Evolutionary conservation across 306 rosid species (phyloP).

Genomic region (Glycyrrhiza uralensis): DNA sequence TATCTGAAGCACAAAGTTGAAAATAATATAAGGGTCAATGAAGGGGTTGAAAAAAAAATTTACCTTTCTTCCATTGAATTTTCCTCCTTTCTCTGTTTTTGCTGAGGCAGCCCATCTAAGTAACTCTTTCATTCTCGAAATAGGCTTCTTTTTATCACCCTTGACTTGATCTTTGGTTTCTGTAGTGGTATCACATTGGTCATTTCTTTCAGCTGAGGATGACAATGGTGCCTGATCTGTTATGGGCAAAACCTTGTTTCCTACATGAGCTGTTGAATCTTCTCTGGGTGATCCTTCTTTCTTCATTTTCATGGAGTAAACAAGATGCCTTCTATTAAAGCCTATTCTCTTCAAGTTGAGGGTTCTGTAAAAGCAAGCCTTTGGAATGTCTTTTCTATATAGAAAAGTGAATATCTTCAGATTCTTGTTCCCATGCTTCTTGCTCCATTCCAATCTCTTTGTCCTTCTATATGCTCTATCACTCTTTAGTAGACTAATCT

Average conservation of each 20-base stretch:
- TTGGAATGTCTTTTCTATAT: conserved; percentile 47
- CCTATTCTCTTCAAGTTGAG: conserved; percentile 40
- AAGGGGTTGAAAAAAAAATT: background rate
- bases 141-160: conserved; percentile 48
- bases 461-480: conserved; percentile 30
- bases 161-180: conserved; percentile 41
- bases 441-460: conserved; percentile 30
- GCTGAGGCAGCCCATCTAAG: conserved; percentile 82
- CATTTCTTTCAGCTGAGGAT: conserved; percentile 30
- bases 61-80: conserved; percentile 65
- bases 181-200: conserved; percentile 30
- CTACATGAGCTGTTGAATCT: conserved; percentile 41
- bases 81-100: conserved; percentile 71
- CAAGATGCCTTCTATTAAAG: conserved; percentile 28
- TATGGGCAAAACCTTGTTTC: conserved; percentile 74
- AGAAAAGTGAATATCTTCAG: conserved; percentile 41
- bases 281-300: conserved; percentile 48
- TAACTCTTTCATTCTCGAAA: conserved; percentile 85
- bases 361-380: conserved; percentile 52
- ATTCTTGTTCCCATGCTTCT: conserved; percentile 40
- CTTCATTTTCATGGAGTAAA: conserved; percentile 55
- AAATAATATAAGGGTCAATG: background rate
- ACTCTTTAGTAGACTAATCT: conserved; percentile 29
- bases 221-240: conserved; percentile 55
- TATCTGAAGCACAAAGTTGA: background rate